Evolutionary conservation across 2,329 filamentous ascomycete species (phyloP).

Genomic region (Fonsecaea nubica): DNA sequence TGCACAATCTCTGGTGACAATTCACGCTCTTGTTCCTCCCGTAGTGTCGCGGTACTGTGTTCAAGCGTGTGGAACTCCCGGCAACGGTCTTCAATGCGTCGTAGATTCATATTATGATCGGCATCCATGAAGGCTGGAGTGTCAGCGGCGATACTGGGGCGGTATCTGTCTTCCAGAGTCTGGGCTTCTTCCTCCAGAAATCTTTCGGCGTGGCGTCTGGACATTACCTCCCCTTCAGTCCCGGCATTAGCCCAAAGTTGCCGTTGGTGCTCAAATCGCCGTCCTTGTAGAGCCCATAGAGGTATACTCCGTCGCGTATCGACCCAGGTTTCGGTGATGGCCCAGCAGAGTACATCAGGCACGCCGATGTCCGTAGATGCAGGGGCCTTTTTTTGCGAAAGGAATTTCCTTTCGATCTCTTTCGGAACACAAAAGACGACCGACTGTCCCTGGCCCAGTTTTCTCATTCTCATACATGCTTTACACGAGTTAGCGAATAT

Average conservation of each 20-base stretch:
- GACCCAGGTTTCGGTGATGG: slow-evolving; percentile 62
- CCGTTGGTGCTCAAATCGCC: slow-evolving; percentile 55
- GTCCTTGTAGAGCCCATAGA: slow-evolving; percentile 68
- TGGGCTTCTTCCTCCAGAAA: slow-evolving; percentile 4
- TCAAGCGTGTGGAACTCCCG: background rate
- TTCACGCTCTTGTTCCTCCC: slow-evolving; percentile 7
- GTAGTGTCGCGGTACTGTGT: background rate
- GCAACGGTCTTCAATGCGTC: background rate
- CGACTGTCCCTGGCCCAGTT: slow-evolving; percentile 4
- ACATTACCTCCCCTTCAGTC: slow-evolving; percentile 1
- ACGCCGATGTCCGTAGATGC: slow-evolving; percentile 50
- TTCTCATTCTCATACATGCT: slow-evolving; percentile 14
- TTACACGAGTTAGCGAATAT: no score
- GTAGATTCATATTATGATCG: background rate
- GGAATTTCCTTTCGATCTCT: slow-evolving; percentile 1
- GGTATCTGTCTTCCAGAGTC: slow-evolving; percentile 7
- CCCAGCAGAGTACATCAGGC: slow-evolving; percentile 65
- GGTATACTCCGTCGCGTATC: slow-evolving; percentile 61
- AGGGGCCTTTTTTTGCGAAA: background rate
- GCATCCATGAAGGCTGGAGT: background rate
- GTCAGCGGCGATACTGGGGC: background rate
- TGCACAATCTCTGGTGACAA: slow-evolving; percentile 10
- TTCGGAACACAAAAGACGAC: slow-evolving; percentile 11
- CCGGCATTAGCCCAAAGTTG: background rate
- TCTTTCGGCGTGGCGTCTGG: background rate